Conservation (phyloP, 441 rosid species). For the Bocquillonia castaneifolia region DNA sequence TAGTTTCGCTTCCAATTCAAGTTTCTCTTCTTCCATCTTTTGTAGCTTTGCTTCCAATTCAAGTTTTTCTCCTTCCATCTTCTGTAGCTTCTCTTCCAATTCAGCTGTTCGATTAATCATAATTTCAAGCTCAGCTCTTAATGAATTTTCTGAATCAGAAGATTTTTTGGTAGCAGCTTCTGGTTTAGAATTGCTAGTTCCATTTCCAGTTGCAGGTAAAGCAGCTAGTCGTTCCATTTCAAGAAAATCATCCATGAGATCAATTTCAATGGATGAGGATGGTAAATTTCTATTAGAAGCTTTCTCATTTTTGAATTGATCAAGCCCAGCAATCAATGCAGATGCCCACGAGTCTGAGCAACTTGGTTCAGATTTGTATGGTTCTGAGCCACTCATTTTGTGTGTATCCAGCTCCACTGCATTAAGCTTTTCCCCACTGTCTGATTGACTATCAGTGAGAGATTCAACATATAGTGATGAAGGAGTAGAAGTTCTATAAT, state of each 20-base stretch:
- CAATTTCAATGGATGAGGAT: constrained; percentile 43
- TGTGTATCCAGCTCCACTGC: constrained; percentile 37
- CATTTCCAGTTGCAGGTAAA: constrained; percentile 45
- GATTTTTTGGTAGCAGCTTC: constrained; percentile 29
- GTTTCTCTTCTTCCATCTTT: constrained; percentile 39
- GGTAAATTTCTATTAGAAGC: constrained; percentile 34
- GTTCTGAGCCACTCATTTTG: constrained; percentile 31
- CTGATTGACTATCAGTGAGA: constrained; percentile 68
- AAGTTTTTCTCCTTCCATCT: constrained; percentile 25
- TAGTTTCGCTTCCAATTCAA: constrained; percentile 50
- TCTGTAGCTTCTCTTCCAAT: constrained; percentile 45
- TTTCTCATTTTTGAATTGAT: constrained; percentile 50
- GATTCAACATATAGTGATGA: constrained; percentile 50
- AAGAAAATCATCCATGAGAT: constrained; percentile 93
- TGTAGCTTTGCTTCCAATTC: constrained; percentile 52
- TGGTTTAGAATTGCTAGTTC: constrained; percentile 27
- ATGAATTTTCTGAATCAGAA: constrained; percentile 31
- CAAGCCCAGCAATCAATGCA: constrained; percentile 42
- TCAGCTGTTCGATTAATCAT: constrained; percentile 38
- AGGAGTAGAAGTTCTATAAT: constrained; percentile 37
- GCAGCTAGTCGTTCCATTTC: constrained; percentile 94
- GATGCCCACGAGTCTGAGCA: constrained; percentile 59
- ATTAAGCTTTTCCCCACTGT: constrained; percentile 50
- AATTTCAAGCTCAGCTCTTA: constrained; percentile 50
- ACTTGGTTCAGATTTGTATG: constrained; percentile 29